Percentiles rank a stretch among this genome's conserved stretches.
Conservation (phyloP, 768 basidiomycete genomes). For the Russula sp. region DNA sequence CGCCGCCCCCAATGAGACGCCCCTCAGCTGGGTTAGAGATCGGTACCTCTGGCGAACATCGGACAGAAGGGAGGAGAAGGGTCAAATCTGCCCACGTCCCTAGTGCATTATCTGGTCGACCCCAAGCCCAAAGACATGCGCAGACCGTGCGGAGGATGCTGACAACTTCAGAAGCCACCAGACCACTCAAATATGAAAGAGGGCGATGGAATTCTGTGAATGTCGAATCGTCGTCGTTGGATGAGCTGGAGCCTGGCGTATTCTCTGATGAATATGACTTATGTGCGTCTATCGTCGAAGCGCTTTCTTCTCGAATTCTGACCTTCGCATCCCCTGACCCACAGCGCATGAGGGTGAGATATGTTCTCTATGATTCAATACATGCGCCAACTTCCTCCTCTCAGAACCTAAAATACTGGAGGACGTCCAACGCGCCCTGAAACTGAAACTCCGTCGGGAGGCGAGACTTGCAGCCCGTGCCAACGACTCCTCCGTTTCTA, state of each 20-base stretch:
- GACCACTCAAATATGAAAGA: conserved; percentile 22
- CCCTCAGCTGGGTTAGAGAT: conserved; percentile 22
- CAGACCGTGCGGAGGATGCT: conserved; percentile 25
- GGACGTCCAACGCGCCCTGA: conserved; percentile 74
- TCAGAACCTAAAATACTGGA: conserved; percentile 77
- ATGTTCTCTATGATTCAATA: neutral
- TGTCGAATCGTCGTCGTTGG: conserved; percentile 24
- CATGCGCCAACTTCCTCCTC: conserved; percentile 24
- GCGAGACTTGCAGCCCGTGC: conserved; percentile 46
- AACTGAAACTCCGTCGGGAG: conserved; percentile 70
- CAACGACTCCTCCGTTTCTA: conserved; percentile 31
- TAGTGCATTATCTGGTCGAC: conserved; percentile 9
- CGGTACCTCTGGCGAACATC: conserved; percentile 15
- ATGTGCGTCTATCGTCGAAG: conserved; percentile 47
- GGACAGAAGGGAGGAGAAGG: conserved; percentile 34
- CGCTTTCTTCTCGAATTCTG: neutral
- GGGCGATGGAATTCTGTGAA: conserved; percentile 13
- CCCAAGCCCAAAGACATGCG: conserved; percentile 23
- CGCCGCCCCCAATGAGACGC: conserved; percentile 31
- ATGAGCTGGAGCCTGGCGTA: conserved; percentile 28
- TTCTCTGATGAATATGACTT: conserved; percentile 80
- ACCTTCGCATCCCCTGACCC: conserved; percentile 25
- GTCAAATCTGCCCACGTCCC: conserved; percentile 36
- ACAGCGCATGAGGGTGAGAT: conserved; percentile 71
- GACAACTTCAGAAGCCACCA: conserved; percentile 20